phyloP scores from a whole-genome alignment of 2,329 filamentous ascomycete species.

The Pseudomassariella vexata region DNA sequence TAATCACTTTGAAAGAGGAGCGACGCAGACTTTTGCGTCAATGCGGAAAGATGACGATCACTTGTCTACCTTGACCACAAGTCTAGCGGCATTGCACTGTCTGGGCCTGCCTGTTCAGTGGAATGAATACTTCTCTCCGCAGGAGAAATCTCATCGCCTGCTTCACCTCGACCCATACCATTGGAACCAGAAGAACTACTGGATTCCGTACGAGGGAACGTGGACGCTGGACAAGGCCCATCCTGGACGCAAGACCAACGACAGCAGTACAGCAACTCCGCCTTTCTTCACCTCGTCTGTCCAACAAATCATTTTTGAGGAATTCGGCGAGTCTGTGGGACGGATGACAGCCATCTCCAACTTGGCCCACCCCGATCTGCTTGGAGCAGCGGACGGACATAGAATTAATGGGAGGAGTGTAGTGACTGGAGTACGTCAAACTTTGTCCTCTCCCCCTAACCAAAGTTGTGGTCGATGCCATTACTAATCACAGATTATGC shows the following conservation, averaged over 20 bases:
- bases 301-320: slow-evolving; percentile 30
- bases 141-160: slow-evolving; percentile 45
- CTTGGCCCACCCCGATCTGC: slow-evolving; percentile 28
- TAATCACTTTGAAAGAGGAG: slow-evolving; percentile 35
- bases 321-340: slow-evolving; percentile 14
- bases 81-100: slow-evolving; percentile 46
- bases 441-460: neutral
- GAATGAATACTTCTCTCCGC: slow-evolving; percentile 57
- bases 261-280: neutral
- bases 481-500: slow-evolving; percentile 5
- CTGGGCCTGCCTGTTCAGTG: slow-evolving; percentile 62
- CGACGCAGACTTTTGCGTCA: slow-evolving; percentile 41
- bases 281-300: slow-evolving; percentile 24
- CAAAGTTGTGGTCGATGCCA: no score
- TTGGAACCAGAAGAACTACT: slow-evolving; percentile 61
- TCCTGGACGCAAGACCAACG: neutral
- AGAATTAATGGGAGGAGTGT: slow-evolving; percentile 31
- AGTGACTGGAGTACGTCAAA: slow-evolving; percentile 30
- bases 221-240: slow-evolving; percentile 33
- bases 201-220: slow-evolving; percentile 47
- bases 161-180: slow-evolving; percentile 54
- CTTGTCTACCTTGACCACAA: slow-evolving; percentile 49
- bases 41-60: slow-evolving; percentile 48
- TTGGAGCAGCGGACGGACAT: slow-evolving; percentile 31
- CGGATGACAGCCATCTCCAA: slow-evolving; percentile 28